phyloP scores from a whole-genome alignment of 306 rosid genomes.

The Pterocarpus macrocarpus region DNA sequence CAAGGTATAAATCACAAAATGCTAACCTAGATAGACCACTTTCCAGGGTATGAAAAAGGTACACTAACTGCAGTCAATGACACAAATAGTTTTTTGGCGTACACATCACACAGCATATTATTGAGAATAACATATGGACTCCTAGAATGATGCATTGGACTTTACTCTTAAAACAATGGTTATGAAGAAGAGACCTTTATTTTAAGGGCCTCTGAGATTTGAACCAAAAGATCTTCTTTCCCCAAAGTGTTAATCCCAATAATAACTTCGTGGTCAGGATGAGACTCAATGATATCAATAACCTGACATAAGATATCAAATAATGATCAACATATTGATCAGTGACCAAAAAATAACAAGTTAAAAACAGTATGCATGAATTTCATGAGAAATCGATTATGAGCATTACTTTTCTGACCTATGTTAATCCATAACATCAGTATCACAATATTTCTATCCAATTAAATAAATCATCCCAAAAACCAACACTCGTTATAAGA shows the following conservation, averaged over 20 bases:
- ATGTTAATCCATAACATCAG: neutral
- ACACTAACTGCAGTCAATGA: slow-evolving; percentile 7
- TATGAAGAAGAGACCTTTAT: slow-evolving; percentile 64
- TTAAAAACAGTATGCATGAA: neutral
- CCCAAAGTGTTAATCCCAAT: slow-evolving; percentile 76
- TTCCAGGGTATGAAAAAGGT: neutral
- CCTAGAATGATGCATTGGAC: neutral
- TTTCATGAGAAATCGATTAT: no score
- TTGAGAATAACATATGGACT: slow-evolving; percentile 1
- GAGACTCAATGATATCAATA: slow-evolving; percentile 66
- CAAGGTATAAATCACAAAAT: slow-evolving; percentile 7
- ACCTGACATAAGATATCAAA: slow-evolving; percentile 55
- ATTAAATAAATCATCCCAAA: neutral
- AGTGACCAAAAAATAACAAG: neutral
- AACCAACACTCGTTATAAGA: neutral
- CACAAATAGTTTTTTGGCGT: neutral
- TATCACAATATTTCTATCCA: neutral
- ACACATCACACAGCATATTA: neutral
- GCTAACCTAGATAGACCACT: neutral
- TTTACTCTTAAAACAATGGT: neutral
- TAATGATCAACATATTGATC: neutral
- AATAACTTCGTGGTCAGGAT: slow-evolving; percentile 75
- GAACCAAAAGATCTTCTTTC: slow-evolving; percentile 77
- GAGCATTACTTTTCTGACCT: no score
- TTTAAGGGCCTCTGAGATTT: slow-evolving; percentile 61